Evolutionary conservation across 1,284 basidiomycete genomes (phyloP), one percentile per base, ranked within the genome.

Genomic region (Rhizoctonia solani): DNA sequence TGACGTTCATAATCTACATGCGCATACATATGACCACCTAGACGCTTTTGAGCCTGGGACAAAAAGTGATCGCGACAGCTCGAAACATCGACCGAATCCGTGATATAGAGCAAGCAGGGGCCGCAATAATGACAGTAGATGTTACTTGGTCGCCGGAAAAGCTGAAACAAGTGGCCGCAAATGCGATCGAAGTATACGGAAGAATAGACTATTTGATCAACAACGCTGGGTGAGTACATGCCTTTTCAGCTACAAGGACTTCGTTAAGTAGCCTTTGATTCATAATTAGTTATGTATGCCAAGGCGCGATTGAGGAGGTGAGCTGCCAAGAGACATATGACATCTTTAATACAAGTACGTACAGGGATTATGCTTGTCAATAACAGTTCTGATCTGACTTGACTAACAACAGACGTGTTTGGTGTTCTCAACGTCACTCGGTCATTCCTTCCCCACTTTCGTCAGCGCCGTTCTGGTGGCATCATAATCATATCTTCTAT

Each of bases 171-270:
- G 78, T 85, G 34, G 79, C 82, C 49, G 74, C 77, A 14, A 72
- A 73, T 0, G 82, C 82, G 0, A 74, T 83, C 1, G 55, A 70
- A 0, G 69, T 78, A n/a, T 87, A 82, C 76, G 81, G 82, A 0
- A 77, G 82, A 37, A 80, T 87, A 59, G 85, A 87, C 73, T 82
- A 85, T 13, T 75, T 87, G 23, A 81, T 87, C 63, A 84, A 83
- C 73, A 87, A 86, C 75, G 85, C 85, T 16, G 85, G 84, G 30
- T 77, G 75, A 4, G 19, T 68, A 30, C 16, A 46, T 21, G n/a
- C 30, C 21, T 46, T 14, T 8, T 11, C 29, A 16, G 11, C 37
- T 9, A 16, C 25, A 37, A n/a, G 9, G 32, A 16, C 21, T n/a
- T 21, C 1, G 13, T 52, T 19, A n/a, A n/a, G n/a, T n/a, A n/a